phyloP scores from a whole-genome alignment of 2,329 filamentous ascomycete species.

The Aspergillaceae sp. region DNA sequence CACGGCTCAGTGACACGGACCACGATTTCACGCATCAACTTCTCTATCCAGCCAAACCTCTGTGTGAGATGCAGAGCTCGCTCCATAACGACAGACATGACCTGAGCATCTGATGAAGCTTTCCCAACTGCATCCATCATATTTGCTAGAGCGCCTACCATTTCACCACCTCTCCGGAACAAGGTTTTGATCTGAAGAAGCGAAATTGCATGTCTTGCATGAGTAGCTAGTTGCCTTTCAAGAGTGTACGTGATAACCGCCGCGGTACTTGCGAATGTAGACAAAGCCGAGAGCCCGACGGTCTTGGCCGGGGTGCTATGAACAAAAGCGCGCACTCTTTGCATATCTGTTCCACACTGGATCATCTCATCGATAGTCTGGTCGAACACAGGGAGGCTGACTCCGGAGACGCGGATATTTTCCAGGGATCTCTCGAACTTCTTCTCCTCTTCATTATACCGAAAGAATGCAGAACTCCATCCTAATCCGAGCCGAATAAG shows the following conservation, averaged over 20 bases:
- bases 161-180: conserved; percentile 31
- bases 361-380: conserved; percentile 22
- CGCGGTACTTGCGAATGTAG: conserved; percentile 26
- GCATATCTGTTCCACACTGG: conserved; percentile 30
- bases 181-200: conserved; percentile 30
- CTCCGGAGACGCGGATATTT: conserved; percentile 42
- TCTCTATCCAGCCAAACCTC: conserved; percentile 51
- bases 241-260: conserved; percentile 30
- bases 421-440: conserved; percentile 35
- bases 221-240: conserved; percentile 25
- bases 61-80: conserved; percentile 58
- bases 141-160: conserved; percentile 27
- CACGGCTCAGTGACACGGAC: conserved; percentile 56
- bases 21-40: conserved; percentile 60
- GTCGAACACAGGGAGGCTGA: conserved; percentile 38
- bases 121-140: conserved; percentile 40
- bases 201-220: conserved; percentile 20
- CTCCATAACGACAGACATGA: conserved; percentile 54
- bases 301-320: conserved; percentile 17
- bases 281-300: conserved; percentile 23
- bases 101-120: conserved; percentile 48
- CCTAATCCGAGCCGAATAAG: conserved; percentile 36
- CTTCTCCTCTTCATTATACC: conserved; percentile 27
- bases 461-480: conserved; percentile 38
- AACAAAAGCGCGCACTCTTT: conserved; percentile 29